These are phyloP conservation scores for Fagus crenata DNA, from an alignment of 306 rosid genomes.

Conservation along the genomic window DNA sequence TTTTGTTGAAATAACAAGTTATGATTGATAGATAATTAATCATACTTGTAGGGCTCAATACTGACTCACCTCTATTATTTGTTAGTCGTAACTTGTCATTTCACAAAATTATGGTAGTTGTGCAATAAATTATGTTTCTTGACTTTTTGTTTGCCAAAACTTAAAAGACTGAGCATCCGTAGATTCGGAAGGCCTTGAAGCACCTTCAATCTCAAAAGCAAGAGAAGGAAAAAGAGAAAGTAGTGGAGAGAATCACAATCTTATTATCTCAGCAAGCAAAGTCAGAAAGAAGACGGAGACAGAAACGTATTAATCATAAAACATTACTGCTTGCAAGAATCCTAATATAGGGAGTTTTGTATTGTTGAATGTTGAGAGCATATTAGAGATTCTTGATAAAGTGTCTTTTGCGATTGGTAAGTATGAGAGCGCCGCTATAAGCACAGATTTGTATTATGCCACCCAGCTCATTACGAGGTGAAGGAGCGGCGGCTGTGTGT, in stretches of 20 bases:
- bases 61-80: no score
- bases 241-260: conserved; percentile 29
- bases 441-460: neutral
- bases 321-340: conserved; percentile 24
- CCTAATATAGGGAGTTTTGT: conserved; percentile 11
- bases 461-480: neutral
- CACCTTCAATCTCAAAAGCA: conserved; percentile 27
- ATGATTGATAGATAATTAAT: no score
- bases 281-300: conserved; percentile 40
- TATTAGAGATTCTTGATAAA: conserved; percentile 8
- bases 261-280: conserved; percentile 49
- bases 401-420: neutral
- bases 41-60: no score
- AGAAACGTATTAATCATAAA: neutral
- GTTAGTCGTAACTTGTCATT: no score
- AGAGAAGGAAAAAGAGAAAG: neutral
- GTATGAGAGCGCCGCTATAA: conserved; percentile 5
- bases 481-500: neutral
- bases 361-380: conserved; percentile 17
- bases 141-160: no score
- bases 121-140: no score
- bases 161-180: neutral
- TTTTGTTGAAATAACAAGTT: no score
- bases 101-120: no score
- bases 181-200: conserved; percentile 19